These are phyloP conservation scores for Discostella pseudostelligera DNA, from an alignment of 108 stramenopile species.

Conservation along the genomic window DNA sequence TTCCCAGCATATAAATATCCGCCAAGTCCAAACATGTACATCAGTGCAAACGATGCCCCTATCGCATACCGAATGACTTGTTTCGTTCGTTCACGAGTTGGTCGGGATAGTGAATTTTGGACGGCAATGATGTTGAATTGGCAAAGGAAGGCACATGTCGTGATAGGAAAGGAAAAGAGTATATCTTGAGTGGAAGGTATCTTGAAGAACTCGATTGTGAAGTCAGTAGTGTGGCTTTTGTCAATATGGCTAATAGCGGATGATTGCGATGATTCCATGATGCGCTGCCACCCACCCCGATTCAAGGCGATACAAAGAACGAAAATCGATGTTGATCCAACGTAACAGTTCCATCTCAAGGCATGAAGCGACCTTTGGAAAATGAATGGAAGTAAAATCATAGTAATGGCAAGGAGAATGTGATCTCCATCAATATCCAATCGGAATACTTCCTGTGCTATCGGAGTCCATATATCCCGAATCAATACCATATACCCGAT, in stretches of 20 bases:
- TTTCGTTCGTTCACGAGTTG: slow-evolving; percentile 54
- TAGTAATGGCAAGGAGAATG: slow-evolving; percentile 50
- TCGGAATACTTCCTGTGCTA: slow-evolving; percentile 25
- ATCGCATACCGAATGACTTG: slow-evolving; percentile 49
- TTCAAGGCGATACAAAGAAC: slow-evolving; percentile 54
- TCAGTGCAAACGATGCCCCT: slow-evolving; percentile 44
- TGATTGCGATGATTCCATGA: neutral
- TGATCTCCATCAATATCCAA: slow-evolving; percentile 12
- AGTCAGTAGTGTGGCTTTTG: neutral
- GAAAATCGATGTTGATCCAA: slow-evolving; percentile 67
- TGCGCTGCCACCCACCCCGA: slow-evolving; percentile 22
- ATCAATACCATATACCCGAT: slow-evolving; percentile 83
- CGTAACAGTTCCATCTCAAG: slow-evolving; percentile 78
- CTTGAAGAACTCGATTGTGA: slow-evolving; percentile 35
- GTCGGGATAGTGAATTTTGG: slow-evolving; percentile 54
- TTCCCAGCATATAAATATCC: slow-evolving; percentile 66
- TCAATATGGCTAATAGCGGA: slow-evolving; percentile 2
- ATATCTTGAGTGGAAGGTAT: slow-evolving; percentile 36
- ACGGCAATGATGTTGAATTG: slow-evolving; percentile 77
- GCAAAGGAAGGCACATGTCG: slow-evolving; percentile 67
- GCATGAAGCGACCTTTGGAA: slow-evolving; percentile 70
- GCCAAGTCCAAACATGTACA: slow-evolving; percentile 54
- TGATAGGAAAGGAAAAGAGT: slow-evolving; percentile 74
- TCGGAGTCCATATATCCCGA: slow-evolving; percentile 71
- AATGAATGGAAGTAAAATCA: slow-evolving; percentile 57